A percentile compares a stretch with the other conserved stretches of the same genome.
These are phyloP conservation scores for Gremmenia infestans DNA, from an alignment of 2,329 filamentous ascomycete species.

Conservation along the genomic window DNA sequence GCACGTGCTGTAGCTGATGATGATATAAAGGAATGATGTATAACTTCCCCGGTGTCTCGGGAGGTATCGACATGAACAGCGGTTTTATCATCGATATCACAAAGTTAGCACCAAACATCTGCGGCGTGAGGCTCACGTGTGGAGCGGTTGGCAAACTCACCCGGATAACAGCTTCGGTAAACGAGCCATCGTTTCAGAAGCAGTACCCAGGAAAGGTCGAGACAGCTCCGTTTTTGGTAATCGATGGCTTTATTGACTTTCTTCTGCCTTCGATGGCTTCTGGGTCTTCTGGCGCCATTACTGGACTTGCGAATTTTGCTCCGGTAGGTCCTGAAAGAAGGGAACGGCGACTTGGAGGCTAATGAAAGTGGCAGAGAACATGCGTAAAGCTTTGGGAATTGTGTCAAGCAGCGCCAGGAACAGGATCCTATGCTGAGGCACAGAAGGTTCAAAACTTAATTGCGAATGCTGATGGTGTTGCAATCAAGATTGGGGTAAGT, in stretches of 20 bases:
- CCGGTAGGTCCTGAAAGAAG: slow-evolving; percentile 1
- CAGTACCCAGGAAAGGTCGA: slow-evolving; percentile 5
- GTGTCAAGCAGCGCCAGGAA: slow-evolving; percentile 1
- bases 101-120: slow-evolving; percentile 20
- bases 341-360: background rate
- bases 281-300: slow-evolving; percentile 17
- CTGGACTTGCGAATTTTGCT: slow-evolving; percentile 12
- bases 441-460: slow-evolving; percentile 18
- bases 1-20: background rate
- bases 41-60: slow-evolving; percentile 22
- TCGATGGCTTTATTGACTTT: slow-evolving; percentile 29
- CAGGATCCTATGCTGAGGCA: slow-evolving; percentile 8
- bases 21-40: slow-evolving; percentile 19
- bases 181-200: slow-evolving; percentile 6
- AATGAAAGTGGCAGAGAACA: slow-evolving; percentile 3
- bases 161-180: slow-evolving; percentile 16
- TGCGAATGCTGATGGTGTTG: slow-evolving; percentile 19
- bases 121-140: slow-evolving; percentile 22
- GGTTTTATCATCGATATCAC: slow-evolving; percentile 21
- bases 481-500: slow-evolving; percentile 18
- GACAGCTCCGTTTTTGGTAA: slow-evolving; percentile 18
- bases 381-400: slow-evolving; percentile 18
- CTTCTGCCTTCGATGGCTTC: slow-evolving; percentile 24
- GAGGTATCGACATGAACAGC: slow-evolving; percentile 23
- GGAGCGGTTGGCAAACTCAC: slow-evolving; percentile 22